Base-by-base conservation (phyloP, 305 asterid genomes). In the Fraxinus greggii region DNA sequence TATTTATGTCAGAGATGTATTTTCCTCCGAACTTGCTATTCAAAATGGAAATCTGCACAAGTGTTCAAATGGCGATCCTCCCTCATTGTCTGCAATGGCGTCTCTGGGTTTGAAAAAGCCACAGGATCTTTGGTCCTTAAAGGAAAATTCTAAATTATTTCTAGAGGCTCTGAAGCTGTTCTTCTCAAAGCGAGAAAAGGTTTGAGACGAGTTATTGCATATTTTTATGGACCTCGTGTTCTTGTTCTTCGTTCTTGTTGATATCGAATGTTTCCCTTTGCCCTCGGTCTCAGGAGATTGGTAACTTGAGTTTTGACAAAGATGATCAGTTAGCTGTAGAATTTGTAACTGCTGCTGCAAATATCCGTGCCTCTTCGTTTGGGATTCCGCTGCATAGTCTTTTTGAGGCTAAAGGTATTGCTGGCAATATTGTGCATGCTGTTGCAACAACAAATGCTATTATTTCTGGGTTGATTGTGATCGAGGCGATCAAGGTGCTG, bases 371-470 rank as follows among this genome's bases (percentile, higher is more conserved):
- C 28, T 85, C 98, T 82, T 97, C 99, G 70, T 97, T 97, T 89
- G 98, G 92, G 80, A 97, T 97, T 86, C 98, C 92, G 23, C 85
- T 95, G 91, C 97, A 97, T 89, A 92, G 97, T 89, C 97, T 97
- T 88, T 97, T 97, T 79, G 97, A 95, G 86, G 90, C 99, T 77
- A 97, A 95, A 90, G 99, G 98, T 83, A 92, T 97, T 88, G 99
- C 98, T 84, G 98, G 98, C 76, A 94, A 97, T 86, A 97, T 97
- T 63, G 97, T 97, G 77, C 99, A 97, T 85, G 99, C 98, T 78
- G 98, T 97, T 92, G 99, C 99, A 83, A 97, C 98, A 76, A 95
- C 99, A 83, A 97, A 97, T 90, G 99, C 99, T 83, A 87, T 93
- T 80, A 88, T 95, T 86, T 97, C 98, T 84, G 99, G 99, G 82